A percentile compares a stretch with the other conserved stretches of the same genome.
Evolutionary conservation across 192 early-diverging fungal genomes (phyloP).

Genomic region (Backusella macrospora): DNA sequence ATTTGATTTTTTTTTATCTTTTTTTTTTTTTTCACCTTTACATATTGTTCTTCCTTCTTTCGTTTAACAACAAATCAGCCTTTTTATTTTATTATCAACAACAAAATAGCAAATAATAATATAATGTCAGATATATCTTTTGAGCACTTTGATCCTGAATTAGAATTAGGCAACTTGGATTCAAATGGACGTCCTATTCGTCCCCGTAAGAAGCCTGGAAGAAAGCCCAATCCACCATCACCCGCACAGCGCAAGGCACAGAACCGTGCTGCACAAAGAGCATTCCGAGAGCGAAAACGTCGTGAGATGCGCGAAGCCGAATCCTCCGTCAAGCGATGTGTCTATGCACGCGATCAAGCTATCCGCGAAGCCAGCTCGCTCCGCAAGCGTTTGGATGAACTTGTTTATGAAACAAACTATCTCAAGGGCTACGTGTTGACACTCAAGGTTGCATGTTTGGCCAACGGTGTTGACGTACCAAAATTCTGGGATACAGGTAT

Average conservation of each 20-base stretch:
- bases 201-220: slow-evolving; percentile 57
- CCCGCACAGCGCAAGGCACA: slow-evolving; percentile 69
- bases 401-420: slow-evolving; percentile 47
- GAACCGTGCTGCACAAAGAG: slow-evolving; percentile 87
- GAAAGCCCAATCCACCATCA: slow-evolving; percentile 62
- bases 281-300: slow-evolving; percentile 86
- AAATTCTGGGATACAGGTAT: slow-evolving; percentile 29
- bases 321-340: slow-evolving; percentile 65
- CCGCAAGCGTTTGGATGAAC: slow-evolving; percentile 40
- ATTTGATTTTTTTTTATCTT: neutral
- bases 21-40: neutral
- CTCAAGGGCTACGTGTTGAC: slow-evolving; percentile 46
- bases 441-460: slow-evolving; percentile 29
- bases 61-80: neutral
- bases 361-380: slow-evolving; percentile 40
- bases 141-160: slow-evolving; percentile 33
- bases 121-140: slow-evolving; percentile 21
- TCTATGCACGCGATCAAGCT: slow-evolving; percentile 58
- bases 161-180: slow-evolving; percentile 11
- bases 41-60: neutral
- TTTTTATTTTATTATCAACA: neutral
- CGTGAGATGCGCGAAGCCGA: slow-evolving; percentile 76
- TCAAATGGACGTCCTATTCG: slow-evolving; percentile 39
- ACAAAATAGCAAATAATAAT: neutral
- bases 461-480: slow-evolving; percentile 34